Evolutionary conservation across 768 basidiomycete species (phyloP), one percentile per base, ranked within the genome.

Genomic region (Phaffia australis): DNA sequence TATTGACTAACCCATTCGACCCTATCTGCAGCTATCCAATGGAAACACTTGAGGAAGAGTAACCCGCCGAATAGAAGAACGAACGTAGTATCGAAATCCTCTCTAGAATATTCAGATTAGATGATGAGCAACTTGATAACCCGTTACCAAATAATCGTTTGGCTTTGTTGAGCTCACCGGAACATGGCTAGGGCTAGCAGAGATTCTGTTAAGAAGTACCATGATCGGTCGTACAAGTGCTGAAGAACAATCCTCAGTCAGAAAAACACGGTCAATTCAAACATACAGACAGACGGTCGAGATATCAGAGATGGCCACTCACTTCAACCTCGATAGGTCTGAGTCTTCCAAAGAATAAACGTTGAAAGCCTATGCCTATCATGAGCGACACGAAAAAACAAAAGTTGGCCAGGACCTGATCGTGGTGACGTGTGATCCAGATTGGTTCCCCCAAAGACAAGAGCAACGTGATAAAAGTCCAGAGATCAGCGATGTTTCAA

Each of bases 191-290:
- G 87, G 0, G 95, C 94, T 60, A 99, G 80, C 47, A 99, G 80
- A 8, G 90, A 93, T 75, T 99, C 95, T 1, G 95, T 98, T 59
- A 98, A 83, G 78, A 95, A 95, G 79, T 93, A 92, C 94, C 95
- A 98, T 35, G 90, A 83, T 70, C 89, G 83, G 74, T 98, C 94
- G 75, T 97, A 95, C 1, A 99, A 81, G 32, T 93, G 87, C 94
- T 99, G 73, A 21, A 27, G 2, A 18, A 47, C 25, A 18, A 0
- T 16, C 47, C 29, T 18, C 25, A 35, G 46, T 11, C 6, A 42
- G 35, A 42, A 42, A 42, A 4, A 42, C 35, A 11, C 35, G 35
- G 35, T 42, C 35, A 42, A 42, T 11, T 42, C 11, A 42, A 42
- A 42, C 6, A 11, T 42, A 42, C 35, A 42, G 35, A 42, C 35